Evolutionary conservation across 202 grass and related monocot genomes (phyloP).

Genomic region (Saccharum hybrid): DNA sequence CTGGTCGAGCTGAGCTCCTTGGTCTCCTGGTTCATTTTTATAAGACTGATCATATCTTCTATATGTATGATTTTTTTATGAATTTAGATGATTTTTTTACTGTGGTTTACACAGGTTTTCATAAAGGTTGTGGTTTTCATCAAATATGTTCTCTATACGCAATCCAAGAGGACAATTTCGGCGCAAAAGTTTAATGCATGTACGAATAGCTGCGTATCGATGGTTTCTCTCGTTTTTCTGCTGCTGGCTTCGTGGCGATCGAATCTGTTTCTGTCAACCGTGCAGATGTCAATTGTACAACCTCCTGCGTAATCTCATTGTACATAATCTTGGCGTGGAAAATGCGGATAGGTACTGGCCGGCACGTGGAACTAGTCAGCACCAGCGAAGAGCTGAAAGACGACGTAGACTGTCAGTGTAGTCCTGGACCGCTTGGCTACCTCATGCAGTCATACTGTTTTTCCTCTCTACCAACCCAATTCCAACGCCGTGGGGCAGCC

Average conservation of each 20-base stretch:
- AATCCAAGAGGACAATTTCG: not conserved
- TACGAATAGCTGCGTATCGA: too few relatives aligned
- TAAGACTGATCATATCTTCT: too few relatives aligned
- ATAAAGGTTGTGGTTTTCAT: too few relatives aligned
- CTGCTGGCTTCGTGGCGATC: not conserved
- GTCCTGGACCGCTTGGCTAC: not conserved
- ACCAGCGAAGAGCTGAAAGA: not conserved
- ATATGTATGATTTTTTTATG: too few relatives aligned
- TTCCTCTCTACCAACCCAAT: too few relatives aligned
- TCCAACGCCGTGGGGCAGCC: too few relatives aligned
- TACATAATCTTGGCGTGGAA: not conserved
- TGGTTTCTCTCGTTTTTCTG: not conserved
- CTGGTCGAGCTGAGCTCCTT: not conserved
- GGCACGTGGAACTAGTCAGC: slow-evolving; percentile 22
- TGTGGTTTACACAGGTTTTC: too few relatives aligned
- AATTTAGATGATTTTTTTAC: too few relatives aligned
- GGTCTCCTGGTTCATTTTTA: too few relatives aligned
- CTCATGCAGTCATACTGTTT: too few relatives aligned
- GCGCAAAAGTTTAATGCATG: not conserved
- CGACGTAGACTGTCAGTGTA: not conserved
- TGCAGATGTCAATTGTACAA: not conserved
- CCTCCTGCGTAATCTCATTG: not conserved
- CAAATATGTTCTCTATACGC: not conserved
- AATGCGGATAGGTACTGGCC: not conserved
- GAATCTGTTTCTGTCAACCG: not conserved